Conservation (phyloP, 192 early-diverging fungal genomes). For the Linnemannia exigua region DNA sequence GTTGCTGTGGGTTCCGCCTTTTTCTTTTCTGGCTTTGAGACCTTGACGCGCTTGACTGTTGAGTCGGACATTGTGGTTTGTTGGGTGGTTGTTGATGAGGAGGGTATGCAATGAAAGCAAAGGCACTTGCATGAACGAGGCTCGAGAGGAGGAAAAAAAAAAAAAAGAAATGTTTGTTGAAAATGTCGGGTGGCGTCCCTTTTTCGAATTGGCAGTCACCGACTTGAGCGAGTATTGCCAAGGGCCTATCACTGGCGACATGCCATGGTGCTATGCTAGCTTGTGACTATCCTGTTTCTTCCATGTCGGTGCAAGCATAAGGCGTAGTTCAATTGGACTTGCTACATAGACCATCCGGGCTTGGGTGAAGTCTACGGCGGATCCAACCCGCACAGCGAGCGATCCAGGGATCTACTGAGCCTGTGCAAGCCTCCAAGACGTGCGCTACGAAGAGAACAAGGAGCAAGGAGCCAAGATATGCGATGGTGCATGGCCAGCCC, state of each 20-base stretch:
- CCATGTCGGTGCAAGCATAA: too few relatives aligned
- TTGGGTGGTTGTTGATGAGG: background rate
- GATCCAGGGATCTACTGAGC: too few relatives aligned
- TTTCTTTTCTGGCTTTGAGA: constrained; percentile 45
- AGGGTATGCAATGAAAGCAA: background rate
- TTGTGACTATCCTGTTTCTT: too few relatives aligned
- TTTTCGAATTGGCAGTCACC: background rate
- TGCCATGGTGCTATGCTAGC: background rate
- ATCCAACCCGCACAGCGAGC: too few relatives aligned
- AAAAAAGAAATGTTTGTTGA: constrained; percentile 10
- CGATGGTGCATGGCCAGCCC: too few relatives aligned
- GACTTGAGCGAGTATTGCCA: too few relatives aligned
- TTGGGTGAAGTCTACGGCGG: too few relatives aligned
- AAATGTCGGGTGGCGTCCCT: background rate
- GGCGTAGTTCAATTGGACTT: too few relatives aligned
- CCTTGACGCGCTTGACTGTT: constrained; percentile 24
- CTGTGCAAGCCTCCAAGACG: too few relatives aligned
- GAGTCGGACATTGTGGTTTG: constrained; percentile 33
- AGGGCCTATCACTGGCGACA: background rate
- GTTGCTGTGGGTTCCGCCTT: constrained; percentile 6
- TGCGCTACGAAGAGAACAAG: too few relatives aligned
- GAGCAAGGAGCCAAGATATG: too few relatives aligned
- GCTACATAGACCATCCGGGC: too few relatives aligned
- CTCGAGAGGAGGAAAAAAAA: background rate
- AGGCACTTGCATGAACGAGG: background rate